Percentiles rank a stretch among this genome's conserved stretches.
phyloP scores from a whole-genome alignment of 495 filamentous ascomycete species.

The Aspergillus sparsus region DNA sequence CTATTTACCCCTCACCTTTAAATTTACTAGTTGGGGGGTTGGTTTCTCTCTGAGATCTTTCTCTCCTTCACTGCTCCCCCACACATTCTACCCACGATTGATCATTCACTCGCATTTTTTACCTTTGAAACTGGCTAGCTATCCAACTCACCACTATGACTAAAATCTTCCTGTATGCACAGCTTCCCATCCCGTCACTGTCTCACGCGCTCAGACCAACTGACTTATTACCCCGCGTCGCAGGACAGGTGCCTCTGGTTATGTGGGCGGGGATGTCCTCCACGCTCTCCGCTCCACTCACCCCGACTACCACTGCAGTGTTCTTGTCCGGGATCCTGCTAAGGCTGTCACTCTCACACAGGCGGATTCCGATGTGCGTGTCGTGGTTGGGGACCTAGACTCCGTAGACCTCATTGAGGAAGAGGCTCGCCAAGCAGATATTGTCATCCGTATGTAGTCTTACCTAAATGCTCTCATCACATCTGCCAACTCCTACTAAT shows the following conservation, averaged over 20 bases:
- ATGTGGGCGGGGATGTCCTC: conserved; percentile 68
- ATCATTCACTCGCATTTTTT: background rate
- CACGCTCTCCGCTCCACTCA: conserved; percentile 54
- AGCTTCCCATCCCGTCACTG: background rate
- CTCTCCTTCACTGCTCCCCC: background rate
- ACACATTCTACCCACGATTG: background rate
- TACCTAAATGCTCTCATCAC: background rate
- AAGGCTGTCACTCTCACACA: conserved; percentile 59
- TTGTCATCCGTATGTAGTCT: conserved; percentile 49
- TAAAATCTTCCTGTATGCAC: conserved; percentile 27
- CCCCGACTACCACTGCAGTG: conserved; percentile 60
- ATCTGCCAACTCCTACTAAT: background rate
- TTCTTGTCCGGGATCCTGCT: conserved; percentile 59
- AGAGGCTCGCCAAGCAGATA: conserved; percentile 45
- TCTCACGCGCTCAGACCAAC: background rate
- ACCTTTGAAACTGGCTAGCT: background rate
- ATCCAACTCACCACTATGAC: conserved; percentile 23
- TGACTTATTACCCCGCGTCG: too few relatives aligned
- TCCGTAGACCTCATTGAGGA: conserved; percentile 37
- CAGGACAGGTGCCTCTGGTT: conserved; percentile 60
- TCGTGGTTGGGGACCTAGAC: conserved; percentile 52
- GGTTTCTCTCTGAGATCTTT: too few relatives aligned
- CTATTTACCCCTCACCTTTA: background rate
- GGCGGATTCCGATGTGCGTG: conserved; percentile 44
- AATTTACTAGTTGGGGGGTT: background rate